These are phyloP conservation scores for Colletotrichum sublineola DNA, from an alignment of 2,329 filamentous ascomycete genomes.

Conservation along the genomic window DNA sequence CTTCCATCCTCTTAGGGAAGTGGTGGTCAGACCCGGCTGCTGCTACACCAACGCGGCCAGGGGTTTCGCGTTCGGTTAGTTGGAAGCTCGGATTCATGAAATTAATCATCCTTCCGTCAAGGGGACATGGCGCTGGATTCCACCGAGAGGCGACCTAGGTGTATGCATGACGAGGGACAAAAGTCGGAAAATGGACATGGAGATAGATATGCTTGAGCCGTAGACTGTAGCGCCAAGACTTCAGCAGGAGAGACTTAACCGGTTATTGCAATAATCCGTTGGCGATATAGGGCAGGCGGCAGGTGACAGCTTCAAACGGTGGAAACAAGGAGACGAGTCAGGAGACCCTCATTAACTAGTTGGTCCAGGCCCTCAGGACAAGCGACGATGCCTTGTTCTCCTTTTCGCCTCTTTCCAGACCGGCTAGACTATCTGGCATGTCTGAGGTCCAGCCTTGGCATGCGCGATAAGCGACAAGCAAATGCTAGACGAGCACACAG, in stretches of 20 bases:
- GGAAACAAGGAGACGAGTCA: slow-evolving; percentile 36
- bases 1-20: neutral
- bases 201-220: slow-evolving; percentile 6
- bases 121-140: slow-evolving; percentile 5
- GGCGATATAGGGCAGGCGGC: slow-evolving; percentile 18
- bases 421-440: slow-evolving; percentile 27
- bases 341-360: neutral
- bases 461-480: slow-evolving; percentile 35
- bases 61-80: slow-evolving; percentile 16
- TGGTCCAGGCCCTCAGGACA: slow-evolving; percentile 10
- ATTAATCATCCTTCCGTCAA: neutral
- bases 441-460: slow-evolving; percentile 36
- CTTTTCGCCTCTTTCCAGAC: slow-evolving; percentile 10
- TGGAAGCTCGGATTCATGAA: neutral
- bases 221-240: slow-evolving; percentile 26
- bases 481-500: slow-evolving; percentile 18
- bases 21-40: slow-evolving; percentile 12
- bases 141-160: no score
- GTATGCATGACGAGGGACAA: neutral
- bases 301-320: slow-evolving; percentile 13
- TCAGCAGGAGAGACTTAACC: neutral
- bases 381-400: slow-evolving; percentile 6
- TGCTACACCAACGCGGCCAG: slow-evolving; percentile 24
- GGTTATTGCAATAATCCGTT: slow-evolving; percentile 19
- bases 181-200: neutral